phyloP scores from a whole-genome alignment of 2,329 filamentous ascomycete species.

The Coniochaeta sp. region DNA sequence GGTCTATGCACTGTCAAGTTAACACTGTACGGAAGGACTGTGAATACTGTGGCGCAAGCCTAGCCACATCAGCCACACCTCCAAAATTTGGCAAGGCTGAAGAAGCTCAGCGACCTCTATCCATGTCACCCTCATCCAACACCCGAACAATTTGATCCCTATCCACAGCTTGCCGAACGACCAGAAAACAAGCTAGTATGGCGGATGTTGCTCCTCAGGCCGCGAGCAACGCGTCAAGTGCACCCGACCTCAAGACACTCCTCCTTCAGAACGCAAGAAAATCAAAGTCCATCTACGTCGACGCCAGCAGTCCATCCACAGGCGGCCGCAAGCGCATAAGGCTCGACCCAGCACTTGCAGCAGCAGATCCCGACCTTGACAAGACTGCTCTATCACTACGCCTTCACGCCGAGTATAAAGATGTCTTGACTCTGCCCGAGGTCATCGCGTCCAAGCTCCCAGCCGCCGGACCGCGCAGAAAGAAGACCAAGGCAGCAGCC shows the following conservation, averaged over 20 bases:
- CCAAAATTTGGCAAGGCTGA: constrained; percentile 3
- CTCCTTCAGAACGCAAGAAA: constrained; percentile 33
- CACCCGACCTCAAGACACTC: constrained; percentile 24
- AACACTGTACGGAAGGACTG: background rate
- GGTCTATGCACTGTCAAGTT: background rate
- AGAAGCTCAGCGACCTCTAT: background rate
- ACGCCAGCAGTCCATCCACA: constrained; percentile 5
- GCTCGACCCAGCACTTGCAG: constrained; percentile 23
- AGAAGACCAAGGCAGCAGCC: constrained; percentile 33
- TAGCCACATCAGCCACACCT: constrained; percentile 2
- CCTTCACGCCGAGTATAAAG: constrained; percentile 67
- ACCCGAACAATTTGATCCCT: background rate
- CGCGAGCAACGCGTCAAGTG: constrained; percentile 13
- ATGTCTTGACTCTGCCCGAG: constrained; percentile 69
- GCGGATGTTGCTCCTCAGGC: constrained; percentile 17
- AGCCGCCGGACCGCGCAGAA: constrained; percentile 52
- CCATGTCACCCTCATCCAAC: background rate
- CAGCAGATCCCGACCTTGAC: constrained; percentile 31
- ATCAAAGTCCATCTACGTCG: constrained; percentile 30
- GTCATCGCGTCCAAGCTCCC: constrained; percentile 70
- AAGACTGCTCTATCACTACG: constrained; percentile 43
- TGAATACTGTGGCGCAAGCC: background rate
- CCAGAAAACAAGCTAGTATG: background rate
- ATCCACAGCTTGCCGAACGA: background rate
- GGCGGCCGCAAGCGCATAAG: constrained; percentile 22